Base-by-base conservation (phyloP, 2,329 filamentous ascomycete species). In the Penicillium oxalicum region DNA sequence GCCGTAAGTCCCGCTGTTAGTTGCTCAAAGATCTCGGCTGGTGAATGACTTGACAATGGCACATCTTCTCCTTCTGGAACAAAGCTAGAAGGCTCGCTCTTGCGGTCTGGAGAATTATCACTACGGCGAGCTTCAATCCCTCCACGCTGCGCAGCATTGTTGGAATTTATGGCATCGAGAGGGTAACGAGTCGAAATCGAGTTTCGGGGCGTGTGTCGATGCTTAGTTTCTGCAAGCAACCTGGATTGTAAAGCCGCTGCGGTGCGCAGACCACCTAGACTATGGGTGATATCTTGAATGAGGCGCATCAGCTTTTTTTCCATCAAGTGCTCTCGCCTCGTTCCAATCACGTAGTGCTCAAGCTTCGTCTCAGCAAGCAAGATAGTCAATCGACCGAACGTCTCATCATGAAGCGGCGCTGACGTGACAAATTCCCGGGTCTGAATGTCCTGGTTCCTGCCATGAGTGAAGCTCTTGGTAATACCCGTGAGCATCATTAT, bases 261-360 rank as follows among this genome's bases (percentile, higher is more conserved):
- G 73, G 89, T 95, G 56, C 90, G 81, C 61, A 98, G 73, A 8
- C 91, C 93, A 66, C 91, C 91, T 55, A 96, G 84, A 56, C 89
- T 90, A 65, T 96, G 91, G 3, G 88, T 84, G 29, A 97, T 77
- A 41, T 82, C 83, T 66, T 95, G 88, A 61, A 97, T 81, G 56
- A 88, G 91, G 62, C 88, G 86, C 40, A 91, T 86, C 4, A 97
- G 29, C 2, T 12, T 13, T 9, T 43, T 34, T 9, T 43, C 40
- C 9, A 43, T 13, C 2, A 4, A 2, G 5, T 43, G 40, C 24
- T 43, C 28, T 34, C 24, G 40, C 32, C 26, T 33, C 24, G 40
- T 43, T 35, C 40, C 40, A n/a, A 29, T 9, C 29, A 43, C 40
- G 7, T 35, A 35, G 32, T 43, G 40, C 11, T 43, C 40, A 6